These are phyloP conservation scores for Bothriochloa decipiens DNA, from an alignment of 176 grass and related monocot genomes.

Conservation along the genomic window DNA sequence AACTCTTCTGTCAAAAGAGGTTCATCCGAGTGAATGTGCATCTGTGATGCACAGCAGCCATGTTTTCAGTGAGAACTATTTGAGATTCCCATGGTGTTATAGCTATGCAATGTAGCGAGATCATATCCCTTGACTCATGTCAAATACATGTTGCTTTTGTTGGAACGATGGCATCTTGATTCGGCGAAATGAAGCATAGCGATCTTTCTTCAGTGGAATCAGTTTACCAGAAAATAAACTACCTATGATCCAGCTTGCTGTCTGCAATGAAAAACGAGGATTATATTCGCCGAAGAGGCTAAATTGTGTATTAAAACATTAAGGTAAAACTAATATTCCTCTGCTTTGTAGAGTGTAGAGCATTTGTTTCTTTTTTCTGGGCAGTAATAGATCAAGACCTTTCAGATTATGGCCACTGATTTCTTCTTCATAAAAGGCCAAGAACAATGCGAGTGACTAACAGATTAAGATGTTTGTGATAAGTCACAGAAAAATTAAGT, in stretches of 20 bases:
- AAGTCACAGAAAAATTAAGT: not conserved
- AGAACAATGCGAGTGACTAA: not conserved
- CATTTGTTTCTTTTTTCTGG: slow-evolving; percentile 8
- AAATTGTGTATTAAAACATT: slow-evolving; percentile 15
- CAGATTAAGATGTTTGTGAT: not conserved
- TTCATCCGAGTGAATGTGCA: not conserved
- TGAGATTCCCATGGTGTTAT: not conserved
- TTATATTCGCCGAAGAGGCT: slow-evolving; percentile 13
- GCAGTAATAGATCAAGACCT: not conserved
- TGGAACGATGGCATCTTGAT: slow-evolving; percentile 61
- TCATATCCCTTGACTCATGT: slow-evolving; percentile 91
- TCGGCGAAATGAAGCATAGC: slow-evolving; percentile 47
- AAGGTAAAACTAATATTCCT: slow-evolving; percentile 9
- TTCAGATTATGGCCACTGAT: slow-evolving; percentile 8
- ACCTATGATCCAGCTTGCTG: slow-evolving; percentile 75
- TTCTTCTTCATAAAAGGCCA: slow-evolving; percentile 5
- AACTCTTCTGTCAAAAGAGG: slow-evolving; percentile 4
- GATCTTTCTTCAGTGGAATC: slow-evolving; percentile 70
- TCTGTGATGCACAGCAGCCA: not conserved
- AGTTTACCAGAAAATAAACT: slow-evolving; percentile 70
- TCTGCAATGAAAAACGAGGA: slow-evolving; percentile 50
- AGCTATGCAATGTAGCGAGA: not conserved
- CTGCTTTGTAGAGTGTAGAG: slow-evolving; percentile 21
- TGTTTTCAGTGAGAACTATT: not conserved
- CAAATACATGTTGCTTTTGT: slow-evolving; percentile 43